These are phyloP conservation scores for Basipetospora chlamydospora DNA, from an alignment of 2,329 filamentous ascomycete species.

Conservation along the genomic window DNA sequence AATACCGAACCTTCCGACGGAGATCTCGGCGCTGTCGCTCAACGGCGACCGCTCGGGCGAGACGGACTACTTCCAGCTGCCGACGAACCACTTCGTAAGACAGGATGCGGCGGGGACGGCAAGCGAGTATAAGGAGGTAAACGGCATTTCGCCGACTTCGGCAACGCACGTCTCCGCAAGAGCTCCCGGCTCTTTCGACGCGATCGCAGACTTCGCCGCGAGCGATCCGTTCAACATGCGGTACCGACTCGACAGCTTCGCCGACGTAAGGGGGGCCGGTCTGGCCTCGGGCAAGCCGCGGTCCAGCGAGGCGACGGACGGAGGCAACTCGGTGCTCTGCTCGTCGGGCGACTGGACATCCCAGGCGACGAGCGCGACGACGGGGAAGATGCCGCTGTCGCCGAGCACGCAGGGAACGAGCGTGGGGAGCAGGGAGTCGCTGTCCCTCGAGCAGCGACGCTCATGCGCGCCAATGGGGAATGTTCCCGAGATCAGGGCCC, in stretches of 20 bases:
- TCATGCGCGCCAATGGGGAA: background rate
- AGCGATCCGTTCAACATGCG: constrained; percentile 32
- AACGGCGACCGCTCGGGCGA: constrained; percentile 9
- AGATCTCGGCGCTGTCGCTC: background rate
- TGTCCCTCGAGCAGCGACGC: too few relatives aligned
- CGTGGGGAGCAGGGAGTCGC: constrained; percentile 44
- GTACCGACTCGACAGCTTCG: constrained; percentile 15
- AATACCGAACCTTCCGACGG: too few relatives aligned
- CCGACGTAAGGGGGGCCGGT: constrained; percentile 19
- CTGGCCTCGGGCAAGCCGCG: constrained; percentile 34
- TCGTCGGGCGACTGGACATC: constrained; percentile 46
- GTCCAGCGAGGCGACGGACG: constrained; percentile 47
- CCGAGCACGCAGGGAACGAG: constrained; percentile 53
- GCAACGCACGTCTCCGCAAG: too few relatives aligned
- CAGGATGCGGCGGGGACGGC: background rate
- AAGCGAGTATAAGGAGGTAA: constrained; percentile 24
- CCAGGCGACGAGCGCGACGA: constrained; percentile 48
- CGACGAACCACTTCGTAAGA: background rate
- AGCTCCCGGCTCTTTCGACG: constrained; percentile 20
- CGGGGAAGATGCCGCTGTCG: constrained; percentile 48
- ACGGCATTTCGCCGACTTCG: constrained; percentile 10
- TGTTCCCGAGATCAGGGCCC: constrained; percentile 7
- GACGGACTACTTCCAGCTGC: constrained; percentile 9
- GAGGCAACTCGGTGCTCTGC: constrained; percentile 34
- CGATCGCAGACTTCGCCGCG: constrained; percentile 30